These are phyloP conservation scores for Cyberlindnera suaveolens DNA, from an alignment of 805 yeast genomes.

Conservation along the genomic window DNA sequence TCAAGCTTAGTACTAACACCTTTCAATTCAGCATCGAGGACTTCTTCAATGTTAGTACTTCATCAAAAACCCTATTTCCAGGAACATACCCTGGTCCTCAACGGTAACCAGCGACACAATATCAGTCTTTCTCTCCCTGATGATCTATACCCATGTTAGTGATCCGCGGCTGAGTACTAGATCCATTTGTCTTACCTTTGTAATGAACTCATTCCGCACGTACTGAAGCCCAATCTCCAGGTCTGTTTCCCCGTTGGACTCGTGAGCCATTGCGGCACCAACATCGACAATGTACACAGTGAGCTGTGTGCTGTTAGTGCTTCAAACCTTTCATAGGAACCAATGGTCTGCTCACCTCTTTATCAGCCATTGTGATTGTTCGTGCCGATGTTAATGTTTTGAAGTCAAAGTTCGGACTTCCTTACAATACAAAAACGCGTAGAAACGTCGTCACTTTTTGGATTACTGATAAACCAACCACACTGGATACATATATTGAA, in stretches of 20 bases:
- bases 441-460: neutral
- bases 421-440: no score
- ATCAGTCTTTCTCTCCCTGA: conserved; percentile 34
- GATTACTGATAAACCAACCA: neutral
- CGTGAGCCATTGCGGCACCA: conserved; percentile 33
- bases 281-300: conserved; percentile 47
- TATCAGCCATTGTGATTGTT: conserved; percentile 25
- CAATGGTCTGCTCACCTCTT: conserved; percentile 24
- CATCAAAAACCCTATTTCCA: no score
- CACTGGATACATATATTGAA: neutral
- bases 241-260: conserved; percentile 25
- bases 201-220: conserved; percentile 33
- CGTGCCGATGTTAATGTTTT: no score
- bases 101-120: conserved; percentile 29
- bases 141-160: conserved; percentile 1
- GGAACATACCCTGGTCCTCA: conserved; percentile 14
- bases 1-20: conserved; percentile 4
- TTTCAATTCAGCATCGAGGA: neutral
- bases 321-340: neutral
- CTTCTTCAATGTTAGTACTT: no score
- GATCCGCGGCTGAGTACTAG: neutral
- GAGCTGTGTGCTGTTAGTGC: conserved; percentile 17
- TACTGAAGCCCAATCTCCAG: conserved; percentile 34
- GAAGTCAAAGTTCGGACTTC: no score
- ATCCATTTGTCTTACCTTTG: conserved; percentile 8